Base-by-base conservation (phyloP, 176 grass and related monocot species). In the Carex myosuroides region DNA sequence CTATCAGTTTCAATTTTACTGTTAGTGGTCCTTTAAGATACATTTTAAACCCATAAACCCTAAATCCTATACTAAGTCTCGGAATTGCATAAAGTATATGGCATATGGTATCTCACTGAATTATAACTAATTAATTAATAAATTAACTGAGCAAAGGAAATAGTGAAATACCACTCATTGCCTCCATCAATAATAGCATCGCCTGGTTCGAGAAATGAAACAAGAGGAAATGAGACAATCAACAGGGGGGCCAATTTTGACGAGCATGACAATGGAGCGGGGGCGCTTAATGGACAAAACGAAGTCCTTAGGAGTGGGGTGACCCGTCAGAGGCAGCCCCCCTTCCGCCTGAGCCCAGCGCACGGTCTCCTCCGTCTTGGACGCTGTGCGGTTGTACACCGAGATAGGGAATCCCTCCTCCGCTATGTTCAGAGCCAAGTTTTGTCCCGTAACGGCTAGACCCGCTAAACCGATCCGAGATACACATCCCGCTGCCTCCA, bases 381-480 rank as follows among this genome's bases (percentile, higher is more conserved):
- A 81, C 48, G 88, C 85, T 3, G 93, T 95, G 83, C 96, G 89
- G 88, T 98, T 98, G 89, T 98, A 98, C 70, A 95, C 89, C 42
- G 91, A 95, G 91, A 98, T 93, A 41, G 96, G 88, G 80, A 95
- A 98, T 1, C 92, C 96, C 60, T 88, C 95, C 79, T 98, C 96
- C 10, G 92, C 91, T 83, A 98, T 93, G 89, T 98, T 95, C 79
- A 98, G 89, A 2, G 96, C 93, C 53, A 99, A 89, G 80, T 92
- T 99, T 87, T 99, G 96, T 39, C 91, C 92, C 95, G 95, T 98
- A 82, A 92, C 92, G 21, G 91, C 96, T 52, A 98, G 88, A 13
- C 92, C 91, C 0, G 96, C 88, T 1, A 98, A 88, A 11, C 93
- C 92, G 88, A 98, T 95, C 66, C 89, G 91, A 1, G 92, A 94